phyloP scores from a whole-genome alignment of 257 asterid species.

The Craterostigma plantagineum region DNA sequence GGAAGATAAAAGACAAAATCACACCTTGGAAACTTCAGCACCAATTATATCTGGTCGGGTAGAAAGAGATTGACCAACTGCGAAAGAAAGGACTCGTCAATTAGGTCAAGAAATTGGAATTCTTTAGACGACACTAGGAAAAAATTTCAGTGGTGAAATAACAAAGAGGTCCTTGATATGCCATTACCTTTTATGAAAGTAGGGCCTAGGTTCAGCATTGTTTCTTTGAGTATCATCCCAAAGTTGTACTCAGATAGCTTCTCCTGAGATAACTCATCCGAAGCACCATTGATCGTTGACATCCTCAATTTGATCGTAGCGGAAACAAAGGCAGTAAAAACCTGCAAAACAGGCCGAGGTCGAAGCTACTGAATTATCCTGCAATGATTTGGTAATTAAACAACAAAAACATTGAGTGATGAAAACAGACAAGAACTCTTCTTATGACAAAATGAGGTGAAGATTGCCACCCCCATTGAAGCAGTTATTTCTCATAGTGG shows the following conservation, averaged over 20 bases:
- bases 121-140: background rate
- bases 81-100: constrained; percentile 6
- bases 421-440: too few species aligned
- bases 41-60: constrained; percentile 94
- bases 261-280: constrained; percentile 22
- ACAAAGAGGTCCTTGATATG: background rate
- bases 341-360: constrained; percentile 38
- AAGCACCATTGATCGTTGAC: constrained; percentile 31
- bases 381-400: too few species aligned
- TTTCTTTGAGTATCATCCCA: constrained; percentile 69
- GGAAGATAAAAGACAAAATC: constrained; percentile 7
- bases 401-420: too few species aligned
- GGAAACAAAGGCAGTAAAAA: constrained; percentile 58
- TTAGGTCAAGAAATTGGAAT: too few species aligned
- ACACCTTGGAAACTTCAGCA: constrained; percentile 64
- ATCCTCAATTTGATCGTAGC: constrained; percentile 60
- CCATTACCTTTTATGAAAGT: constrained; percentile 80
- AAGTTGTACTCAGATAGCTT: constrained; percentile 34
- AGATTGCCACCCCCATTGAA: too few species aligned
- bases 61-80: constrained; percentile 97
- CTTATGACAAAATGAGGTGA: too few species aligned
- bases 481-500: too few species aligned
- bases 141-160: too few species aligned
- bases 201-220: constrained; percentile 84
- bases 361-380: too few species aligned